These are phyloP conservation scores for Acer yangbiense DNA, from an alignment of 345 rosid genomes.

Conservation along the genomic window DNA sequence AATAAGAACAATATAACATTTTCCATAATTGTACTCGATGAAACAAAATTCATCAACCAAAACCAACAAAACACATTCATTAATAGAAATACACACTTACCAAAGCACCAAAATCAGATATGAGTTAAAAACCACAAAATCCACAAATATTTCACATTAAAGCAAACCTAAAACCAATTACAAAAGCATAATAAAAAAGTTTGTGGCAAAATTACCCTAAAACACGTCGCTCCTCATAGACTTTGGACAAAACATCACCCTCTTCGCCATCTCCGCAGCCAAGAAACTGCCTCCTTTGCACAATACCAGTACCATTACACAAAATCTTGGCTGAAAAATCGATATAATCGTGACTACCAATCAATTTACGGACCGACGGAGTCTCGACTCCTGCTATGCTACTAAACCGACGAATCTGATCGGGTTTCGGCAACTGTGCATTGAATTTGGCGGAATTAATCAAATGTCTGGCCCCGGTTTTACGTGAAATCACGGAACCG, in stretches of 20 bases:
- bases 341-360: constrained; percentile 24
- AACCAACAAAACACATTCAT: neutral
- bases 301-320: constrained; percentile 9
- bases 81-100: neutral
- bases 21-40: neutral
- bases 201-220: constrained; percentile 63
- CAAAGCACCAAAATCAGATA: too few species aligned
- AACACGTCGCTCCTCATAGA: constrained; percentile 82
- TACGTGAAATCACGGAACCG: constrained; percentile 39
- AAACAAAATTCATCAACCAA: neutral
- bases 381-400: constrained; percentile 41
- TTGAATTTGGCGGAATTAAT: constrained; percentile 27
- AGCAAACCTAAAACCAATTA: neutral
- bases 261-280: constrained; percentile 97
- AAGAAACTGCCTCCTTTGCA: constrained; percentile 72
- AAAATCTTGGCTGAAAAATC: constrained; percentile 20
- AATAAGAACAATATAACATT: too few species aligned
- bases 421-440: constrained; percentile 17
- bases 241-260: constrained; percentile 73
- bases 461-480: constrained; percentile 33
- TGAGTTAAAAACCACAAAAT: neutral
- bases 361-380: constrained; percentile 21
- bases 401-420: constrained; percentile 45
- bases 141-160: neutral
- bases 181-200: too few species aligned